A percentile compares a stretch with the other conserved stretches of the same genome.
These are phyloP conservation scores for Alternaria brassicae DNA, from an alignment of 2,329 filamentous ascomycete species.

Conservation along the genomic window DNA sequence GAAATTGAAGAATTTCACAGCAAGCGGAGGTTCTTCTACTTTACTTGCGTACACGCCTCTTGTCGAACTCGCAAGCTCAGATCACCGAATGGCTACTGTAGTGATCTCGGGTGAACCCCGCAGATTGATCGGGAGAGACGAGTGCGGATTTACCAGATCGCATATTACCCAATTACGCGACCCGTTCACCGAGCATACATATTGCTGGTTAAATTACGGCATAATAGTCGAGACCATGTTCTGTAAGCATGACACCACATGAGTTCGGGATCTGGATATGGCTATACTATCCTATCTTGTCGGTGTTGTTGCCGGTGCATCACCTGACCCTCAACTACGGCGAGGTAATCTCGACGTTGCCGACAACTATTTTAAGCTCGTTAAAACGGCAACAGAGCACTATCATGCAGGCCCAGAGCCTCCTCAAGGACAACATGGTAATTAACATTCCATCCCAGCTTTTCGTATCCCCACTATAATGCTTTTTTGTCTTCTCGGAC, in stretches of 20 bases:
- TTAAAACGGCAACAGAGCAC: conserved; percentile 8
- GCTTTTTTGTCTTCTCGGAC: conserved; percentile 18
- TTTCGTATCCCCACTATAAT: conserved; percentile 45
- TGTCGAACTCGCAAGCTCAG: conserved; percentile 16
- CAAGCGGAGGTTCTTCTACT: conserved; percentile 16
- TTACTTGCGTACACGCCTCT: conserved; percentile 13
- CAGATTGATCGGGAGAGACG: conserved; percentile 31
- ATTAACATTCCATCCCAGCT: conserved; percentile 40
- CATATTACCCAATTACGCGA: conserved; percentile 45
- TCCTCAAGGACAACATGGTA: conserved; percentile 23
- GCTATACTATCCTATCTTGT: conserved; percentile 7
- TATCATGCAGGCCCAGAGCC: conserved; percentile 28
- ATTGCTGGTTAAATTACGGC: conserved; percentile 38
- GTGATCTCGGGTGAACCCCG: conserved; percentile 27
- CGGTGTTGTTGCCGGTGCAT: conserved; percentile 17
- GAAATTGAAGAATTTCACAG: conserved; percentile 18
- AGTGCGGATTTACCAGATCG: conserved; percentile 27
- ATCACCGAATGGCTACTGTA: conserved; percentile 21
- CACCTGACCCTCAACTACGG: conserved; percentile 37
- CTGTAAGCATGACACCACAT: conserved; percentile 41
- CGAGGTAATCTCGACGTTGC: conserved; percentile 28
- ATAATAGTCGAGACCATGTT: conserved; percentile 43
- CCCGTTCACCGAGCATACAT: conserved; percentile 33
- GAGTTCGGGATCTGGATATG: conserved; percentile 25
- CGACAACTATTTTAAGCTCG: conserved; percentile 40